Percentiles rank a stretch among this genome's conserved stretches.
phyloP scores from a whole-genome alignment of 495 filamentous ascomycete genomes.

The Filosporella fistucella region DNA sequence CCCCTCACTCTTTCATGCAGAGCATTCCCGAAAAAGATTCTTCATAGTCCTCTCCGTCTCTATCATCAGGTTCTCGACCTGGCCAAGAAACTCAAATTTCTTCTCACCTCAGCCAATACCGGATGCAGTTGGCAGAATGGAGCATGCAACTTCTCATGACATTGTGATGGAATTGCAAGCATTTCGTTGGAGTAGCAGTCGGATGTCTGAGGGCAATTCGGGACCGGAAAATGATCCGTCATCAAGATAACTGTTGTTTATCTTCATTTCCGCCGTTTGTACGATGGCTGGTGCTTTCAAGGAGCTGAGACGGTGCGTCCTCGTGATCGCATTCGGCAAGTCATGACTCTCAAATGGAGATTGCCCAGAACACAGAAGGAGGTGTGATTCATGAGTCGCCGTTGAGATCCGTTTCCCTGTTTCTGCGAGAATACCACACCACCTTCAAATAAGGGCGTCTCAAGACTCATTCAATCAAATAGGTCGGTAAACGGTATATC shows the following conservation, averaged over 20 bases:
- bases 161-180: neutral
- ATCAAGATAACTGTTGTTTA: too few relatives aligned
- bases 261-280: too few relatives aligned
- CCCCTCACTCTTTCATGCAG: too few relatives aligned
- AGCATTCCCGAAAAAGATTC: too few relatives aligned
- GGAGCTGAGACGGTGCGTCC: neutral
- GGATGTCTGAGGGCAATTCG: neutral
- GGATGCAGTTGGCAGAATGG: too few relatives aligned
- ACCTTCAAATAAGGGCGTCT: neutral
- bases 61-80: too few relatives aligned
- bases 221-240: neutral
- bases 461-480: neutral
- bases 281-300: neutral
- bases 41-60: too few relatives aligned
- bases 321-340: neutral
- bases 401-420: neutral
- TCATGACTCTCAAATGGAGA: slow-evolving; percentile 1
- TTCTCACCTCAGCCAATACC: too few relatives aligned
- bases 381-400: neutral
- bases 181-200: neutral
- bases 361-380: too few relatives aligned
- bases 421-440: neutral
- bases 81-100: too few relatives aligned
- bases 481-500: neutral
- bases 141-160: too few relatives aligned